Evolutionary conservation across 2,329 filamentous ascomycete species (phyloP), one percentile per base, ranked within the genome.

Genomic region (Myriangium duriaei): DNA sequence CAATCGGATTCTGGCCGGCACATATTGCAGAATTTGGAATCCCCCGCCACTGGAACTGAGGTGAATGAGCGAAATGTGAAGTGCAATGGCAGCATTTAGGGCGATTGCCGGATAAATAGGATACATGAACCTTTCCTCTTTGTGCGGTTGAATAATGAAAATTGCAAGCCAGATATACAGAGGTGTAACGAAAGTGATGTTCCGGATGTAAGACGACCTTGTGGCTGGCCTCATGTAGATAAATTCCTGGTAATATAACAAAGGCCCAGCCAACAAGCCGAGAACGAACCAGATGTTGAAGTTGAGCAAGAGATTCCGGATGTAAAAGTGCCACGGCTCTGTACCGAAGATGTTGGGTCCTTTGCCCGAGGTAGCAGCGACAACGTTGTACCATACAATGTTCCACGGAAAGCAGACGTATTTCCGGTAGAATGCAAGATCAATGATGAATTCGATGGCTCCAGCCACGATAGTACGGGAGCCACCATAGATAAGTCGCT

Each of bases 91-190:
- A 2, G 87, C 87, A 51, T 94, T 95, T 24, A 98, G 68, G 0
- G 82, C 81, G 26, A 98, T 68, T 45, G 88, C 85, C 1, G 91
- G 91, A 52, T 98, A 98, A 2, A 76, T 82, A 0, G 91, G 91
- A 52, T 94, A 98, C 87, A 98, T 96, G 65, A 98, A 98, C 5
- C 91, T 72, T 61, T 98, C 91, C 57, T 98, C 91, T 54, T 98
- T 98, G 63, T 98, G 91, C 11, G 91, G 84, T 55, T 98, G 91
- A 6, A 81, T 56, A 0, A 83, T 88, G 62, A 98, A 96, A 45
- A 96, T 91, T 3, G 63, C 73, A 17, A 98, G 71, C 91, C 91
- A 98, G 54, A 95, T 70, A 56, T 96, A 98, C 59, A 96, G 93
- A 0, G 91, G 91, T 1, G 74, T 63, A 38, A 88, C 67, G 47